Evolutionary conservation across 164 flowering plant genomes (phyloP), one percentile per base, ranked within the genome.

Genomic region (Piper betle): DNA sequence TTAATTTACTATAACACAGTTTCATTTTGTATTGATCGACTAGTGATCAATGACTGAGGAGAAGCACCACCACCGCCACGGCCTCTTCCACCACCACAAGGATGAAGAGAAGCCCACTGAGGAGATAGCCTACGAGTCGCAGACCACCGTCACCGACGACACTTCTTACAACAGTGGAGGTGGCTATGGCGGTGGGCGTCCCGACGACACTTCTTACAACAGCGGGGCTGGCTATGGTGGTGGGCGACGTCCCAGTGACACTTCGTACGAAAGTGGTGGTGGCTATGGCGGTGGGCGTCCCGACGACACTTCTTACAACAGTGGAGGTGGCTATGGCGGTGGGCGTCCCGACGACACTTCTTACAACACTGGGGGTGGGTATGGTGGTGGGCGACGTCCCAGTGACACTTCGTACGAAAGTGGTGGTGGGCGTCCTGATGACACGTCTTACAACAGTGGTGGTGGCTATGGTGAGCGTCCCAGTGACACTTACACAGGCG

Each of bases 21-120:
- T 46, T 6, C 50, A 46, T 10, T 46, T 12, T 46, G 1, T 10
- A 1, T 6, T 12, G 10, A 2, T 15, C 50, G 10, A 10, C 11
- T 46, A 10, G 15, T 12, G 10, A 10, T 12, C 15, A 46, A 70
- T 70, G 73, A n/a, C 73, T 52, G 69, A 70, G 69, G 72, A 69
- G 68, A 64, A 65, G 61, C 73, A 53, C 65, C 73, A 46, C 12
- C 50, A 62, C 69, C 50, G 15, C 50, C 69, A 69, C 64, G 62
- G n/a, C 66, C 55, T 57, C 58, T 42, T 55, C 43, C 58, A 52
- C 62, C 66, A 65, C 59, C 46, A 57, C 56, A 61, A 70, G 69
- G 63, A 59, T 12, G 68, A 69, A 12, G 71, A 63, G 48, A 64
- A 39, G 55, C 64, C 64, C 16, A 19, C 60, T 61, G 16, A 19